Conservation (phyloP, 2,329 filamentous ascomycete species). For the Monilinia fructigena region DNA sequence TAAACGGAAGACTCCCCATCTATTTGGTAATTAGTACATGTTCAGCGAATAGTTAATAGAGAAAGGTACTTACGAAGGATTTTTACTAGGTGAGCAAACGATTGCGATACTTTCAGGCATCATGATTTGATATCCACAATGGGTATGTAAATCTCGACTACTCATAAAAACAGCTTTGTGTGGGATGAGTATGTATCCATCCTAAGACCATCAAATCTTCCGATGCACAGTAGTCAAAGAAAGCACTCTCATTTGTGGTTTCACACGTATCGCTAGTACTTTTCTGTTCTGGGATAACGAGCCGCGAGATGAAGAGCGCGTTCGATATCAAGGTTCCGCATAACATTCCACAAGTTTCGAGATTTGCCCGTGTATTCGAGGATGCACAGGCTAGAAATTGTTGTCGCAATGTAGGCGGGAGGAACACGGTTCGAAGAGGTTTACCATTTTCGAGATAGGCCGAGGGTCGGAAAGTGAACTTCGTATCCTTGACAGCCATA, state of each 20-base stretch:
- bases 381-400: slow-evolving; percentile 73
- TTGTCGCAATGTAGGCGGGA: slow-evolving; percentile 71
- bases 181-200: slow-evolving; percentile 98
- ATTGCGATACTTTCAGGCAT: slow-evolving; percentile 95
- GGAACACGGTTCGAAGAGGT: slow-evolving; percentile 81
- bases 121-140: slow-evolving; percentile 93
- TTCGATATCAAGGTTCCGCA: slow-evolving; percentile 90
- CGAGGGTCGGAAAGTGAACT: slow-evolving; percentile 75
- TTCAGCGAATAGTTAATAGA: neutral
- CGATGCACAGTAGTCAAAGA: slow-evolving; percentile 76
- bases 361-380: slow-evolving; percentile 73
- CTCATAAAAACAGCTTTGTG: slow-evolving; percentile 99
- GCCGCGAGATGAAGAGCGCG: slow-evolving; percentile 82
- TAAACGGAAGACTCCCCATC: slow-evolving; percentile 87
- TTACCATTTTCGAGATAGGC: slow-evolving; percentile 88
- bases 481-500: slow-evolving; percentile 24
- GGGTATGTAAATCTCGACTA: slow-evolving; percentile 88
- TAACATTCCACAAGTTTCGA: slow-evolving; percentile 94
- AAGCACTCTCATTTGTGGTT: slow-evolving; percentile 77
- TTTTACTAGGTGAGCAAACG: slow-evolving; percentile 84
- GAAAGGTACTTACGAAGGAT: slow-evolving; percentile 61
- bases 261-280: slow-evolving; percentile 93
- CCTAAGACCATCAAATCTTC: slow-evolving; percentile 39
- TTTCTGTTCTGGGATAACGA: slow-evolving; percentile 88
- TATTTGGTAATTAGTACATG: slow-evolving; percentile 41